Evolutionary conservation across 805 yeast species (phyloP).

Genomic region (Myxozyma udenii): DNA sequence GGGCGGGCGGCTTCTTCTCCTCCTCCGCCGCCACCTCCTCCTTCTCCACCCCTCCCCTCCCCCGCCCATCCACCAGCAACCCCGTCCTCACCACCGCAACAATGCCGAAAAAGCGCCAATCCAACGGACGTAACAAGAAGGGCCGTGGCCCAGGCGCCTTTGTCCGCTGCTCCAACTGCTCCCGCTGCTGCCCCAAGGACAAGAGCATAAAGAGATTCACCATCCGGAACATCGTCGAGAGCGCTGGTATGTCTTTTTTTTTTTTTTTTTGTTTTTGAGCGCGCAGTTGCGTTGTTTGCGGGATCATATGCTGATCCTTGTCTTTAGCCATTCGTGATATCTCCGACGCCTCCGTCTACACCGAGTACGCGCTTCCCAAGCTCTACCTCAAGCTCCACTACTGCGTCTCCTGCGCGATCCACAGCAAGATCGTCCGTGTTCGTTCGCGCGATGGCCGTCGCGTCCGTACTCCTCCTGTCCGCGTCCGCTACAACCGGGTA

Average conservation of each 20-base stretch:
- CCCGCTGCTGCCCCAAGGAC: conserved; percentile 98
- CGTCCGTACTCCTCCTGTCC: conserved; percentile 97
- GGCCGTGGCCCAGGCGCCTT: conserved; percentile 99
- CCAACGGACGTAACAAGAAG: conserved; percentile 99
- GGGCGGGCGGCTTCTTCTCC: background rate
- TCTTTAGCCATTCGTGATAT: conserved; percentile 86
- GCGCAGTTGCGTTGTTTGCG: background rate
- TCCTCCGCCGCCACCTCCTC: background rate
- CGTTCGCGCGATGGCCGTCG: conserved; percentile 99
- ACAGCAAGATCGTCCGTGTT: conserved; percentile 99
- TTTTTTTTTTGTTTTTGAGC: background rate
- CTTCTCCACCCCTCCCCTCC: background rate
- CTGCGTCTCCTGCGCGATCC: conserved; percentile 99
- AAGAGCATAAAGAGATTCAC: conserved; percentile 99
- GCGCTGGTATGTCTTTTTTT: conserved; percentile 59
- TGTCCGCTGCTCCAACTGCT: conserved; percentile 99
- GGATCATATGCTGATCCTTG: background rate
- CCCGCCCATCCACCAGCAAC: background rate
- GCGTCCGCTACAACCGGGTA: conserved; percentile 91
- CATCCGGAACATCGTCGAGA: conserved; percentile 99
- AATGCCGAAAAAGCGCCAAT: conserved; percentile 99
- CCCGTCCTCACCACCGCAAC: conserved; percentile 33
- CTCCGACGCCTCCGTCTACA: conserved; percentile 98
- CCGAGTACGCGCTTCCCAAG: conserved; percentile 99
- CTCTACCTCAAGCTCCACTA: conserved; percentile 99